Base-by-base conservation (phyloP, 768 basidiomycete species). In the Bullera alba region DNA sequence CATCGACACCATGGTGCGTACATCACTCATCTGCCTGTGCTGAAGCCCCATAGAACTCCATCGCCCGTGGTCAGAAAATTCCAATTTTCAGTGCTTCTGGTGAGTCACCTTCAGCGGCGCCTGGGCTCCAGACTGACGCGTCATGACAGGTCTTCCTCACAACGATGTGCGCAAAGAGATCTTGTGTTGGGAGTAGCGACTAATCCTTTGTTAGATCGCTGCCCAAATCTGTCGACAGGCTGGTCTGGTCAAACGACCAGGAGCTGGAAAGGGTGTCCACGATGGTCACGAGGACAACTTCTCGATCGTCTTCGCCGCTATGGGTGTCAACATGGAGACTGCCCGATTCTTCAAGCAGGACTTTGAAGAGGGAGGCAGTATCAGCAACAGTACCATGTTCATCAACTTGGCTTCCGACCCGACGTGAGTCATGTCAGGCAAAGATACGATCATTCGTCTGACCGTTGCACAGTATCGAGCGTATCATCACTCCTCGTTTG, bases 251-350 rank as follows among this genome's bases (percentile, higher is more conserved):
- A 91, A 90, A 76, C 79, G 91, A 39, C 93, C 95, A 5, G 73
- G 73, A 46, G 60, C 67, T 28, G 90, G 87, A 41, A 97, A 97
- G 75, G 90, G 87, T 65, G 91, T 93, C 15, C 92, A 92, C 67
- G 95, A 99, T 69, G 93, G 91, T 49, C 93, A 97, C 75, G 93
- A 95, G 78, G 93, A 99, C 77, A 99, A 99, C 75, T 99, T 99
- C 80, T 93, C 90, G 42, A 92, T 99, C 67, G 95, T 97, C 42
- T 99, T 97, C 72, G 95, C 92, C 50, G 95, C 95, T 34, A 97
- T 99, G 95, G 95, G 95, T 80, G 95, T 93, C 53, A 99, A 99
- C 78, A 95, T 95, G 91, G 95, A 99, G 75, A 97, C 95, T 5
- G 95, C 95, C 42, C 83, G 93, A 46, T 99, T 95, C 80, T 99